These are phyloP conservation scores for Fistulifera pelliculosa DNA, from an alignment of 108 stramenopile genomes.

Conservation along the genomic window DNA sequence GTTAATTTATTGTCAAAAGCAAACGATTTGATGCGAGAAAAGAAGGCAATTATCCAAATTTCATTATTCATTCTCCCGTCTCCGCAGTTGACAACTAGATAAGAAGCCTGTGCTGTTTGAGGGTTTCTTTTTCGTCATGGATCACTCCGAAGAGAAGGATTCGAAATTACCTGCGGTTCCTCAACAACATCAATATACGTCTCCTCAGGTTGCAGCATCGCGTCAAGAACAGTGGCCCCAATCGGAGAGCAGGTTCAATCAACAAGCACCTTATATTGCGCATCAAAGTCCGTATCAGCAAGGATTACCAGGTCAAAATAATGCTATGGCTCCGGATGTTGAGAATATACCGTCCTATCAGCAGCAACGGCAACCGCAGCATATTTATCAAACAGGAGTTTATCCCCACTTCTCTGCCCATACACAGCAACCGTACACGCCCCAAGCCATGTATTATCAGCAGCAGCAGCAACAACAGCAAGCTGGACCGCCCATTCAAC, in stretches of 20 bases:
- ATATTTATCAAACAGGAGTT: neutral
- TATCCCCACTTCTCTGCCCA: slow-evolving; percentile 2
- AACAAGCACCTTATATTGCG: neutral
- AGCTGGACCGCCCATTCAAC: slow-evolving; percentile 4
- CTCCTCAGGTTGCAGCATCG: slow-evolving; percentile 4
- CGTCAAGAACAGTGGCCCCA: slow-evolving; percentile 1
- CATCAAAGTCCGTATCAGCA: slow-evolving; percentile 1
- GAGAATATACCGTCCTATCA: neutral
- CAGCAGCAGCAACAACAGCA: slow-evolving; percentile 11
- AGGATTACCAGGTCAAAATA: neutral
- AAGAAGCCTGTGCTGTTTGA: too few relatives aligned
- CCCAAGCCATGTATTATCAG: slow-evolving; percentile 1
- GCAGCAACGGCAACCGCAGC: slow-evolving; percentile 4
- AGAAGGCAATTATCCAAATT: too few relatives aligned
- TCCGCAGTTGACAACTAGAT: too few relatives aligned
- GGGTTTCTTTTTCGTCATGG: too few relatives aligned
- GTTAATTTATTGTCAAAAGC: too few relatives aligned
- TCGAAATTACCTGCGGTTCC: neutral
- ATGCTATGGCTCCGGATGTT: too few relatives aligned
- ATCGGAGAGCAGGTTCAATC: neutral
- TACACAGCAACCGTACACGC: neutral
- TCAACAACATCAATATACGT: slow-evolving; percentile 14
- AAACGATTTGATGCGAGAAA: too few relatives aligned
- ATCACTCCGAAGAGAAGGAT: too few relatives aligned
- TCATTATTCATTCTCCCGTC: too few relatives aligned